A percentile compares a stretch with the other conserved stretches of the same genome.
phyloP scores from a whole-genome alignment of 257 asterid species.

The Oldenlandia corymbosa region DNA sequence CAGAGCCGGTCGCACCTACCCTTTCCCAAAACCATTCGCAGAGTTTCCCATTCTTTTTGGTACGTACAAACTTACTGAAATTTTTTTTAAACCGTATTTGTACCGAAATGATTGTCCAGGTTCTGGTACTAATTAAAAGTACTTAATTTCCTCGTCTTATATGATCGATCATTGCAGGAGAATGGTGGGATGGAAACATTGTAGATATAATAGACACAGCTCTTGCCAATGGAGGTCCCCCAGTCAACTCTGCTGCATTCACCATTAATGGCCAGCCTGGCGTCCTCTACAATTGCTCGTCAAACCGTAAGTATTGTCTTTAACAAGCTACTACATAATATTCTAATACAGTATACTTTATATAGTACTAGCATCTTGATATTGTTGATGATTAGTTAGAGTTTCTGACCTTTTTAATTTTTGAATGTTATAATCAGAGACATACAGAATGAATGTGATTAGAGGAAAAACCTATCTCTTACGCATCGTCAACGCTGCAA shows the following conservation, averaged over 20 bases:
- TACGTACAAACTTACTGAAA: no score
- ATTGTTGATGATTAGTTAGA: no score
- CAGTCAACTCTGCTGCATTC: conserved; percentile 52
- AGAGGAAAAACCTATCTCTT: conserved; percentile 61
- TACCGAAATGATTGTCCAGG: no score
- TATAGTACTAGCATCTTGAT: no score
- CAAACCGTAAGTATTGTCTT: conserved; percentile 38
- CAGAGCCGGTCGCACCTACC: conserved; percentile 43
- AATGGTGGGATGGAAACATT: conserved; percentile 72
- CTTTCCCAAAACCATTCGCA: conserved; percentile 55
- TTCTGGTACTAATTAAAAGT: no score
- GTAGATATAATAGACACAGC: conserved; percentile 43
- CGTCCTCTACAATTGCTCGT: conserved; percentile 56
- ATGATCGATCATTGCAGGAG: conserved; percentile 63
- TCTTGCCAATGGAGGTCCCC: conserved; percentile 38
- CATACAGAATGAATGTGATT: conserved; percentile 36
- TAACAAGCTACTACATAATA: no score
- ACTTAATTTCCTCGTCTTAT: no score
- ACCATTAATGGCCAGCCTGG: conserved; percentile 72
- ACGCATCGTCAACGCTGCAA: conserved; percentile 74
- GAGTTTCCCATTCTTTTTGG: conserved; percentile 66
- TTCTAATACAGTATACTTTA: no score
- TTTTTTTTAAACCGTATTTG: no score
- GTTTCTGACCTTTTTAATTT: no score
- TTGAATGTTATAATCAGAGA: conserved; percentile 32